These are phyloP conservation scores for Excoecaria agallocha DNA, from an alignment of 345 rosid species.

Conservation along the genomic window DNA sequence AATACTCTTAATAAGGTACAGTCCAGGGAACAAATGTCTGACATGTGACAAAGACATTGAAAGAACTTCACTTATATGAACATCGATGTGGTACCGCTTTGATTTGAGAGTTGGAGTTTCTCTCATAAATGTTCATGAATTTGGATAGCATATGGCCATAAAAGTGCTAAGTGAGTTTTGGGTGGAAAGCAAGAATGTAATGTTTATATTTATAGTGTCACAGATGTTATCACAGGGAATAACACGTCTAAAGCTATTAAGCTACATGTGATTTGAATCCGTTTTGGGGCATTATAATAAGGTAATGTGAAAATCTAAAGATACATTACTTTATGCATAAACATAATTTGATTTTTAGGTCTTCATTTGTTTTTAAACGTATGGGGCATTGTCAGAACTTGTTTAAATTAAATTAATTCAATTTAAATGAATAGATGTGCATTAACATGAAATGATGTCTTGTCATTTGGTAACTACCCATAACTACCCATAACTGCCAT, in stretches of 20 bases:
- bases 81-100: neutral
- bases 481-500: no score
- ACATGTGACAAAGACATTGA: neutral
- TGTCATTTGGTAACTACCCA: no score
- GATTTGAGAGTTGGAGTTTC: neutral
- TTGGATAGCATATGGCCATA: neutral
- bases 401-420: no score
- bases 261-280: neutral
- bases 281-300: neutral
- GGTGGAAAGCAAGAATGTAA: neutral
- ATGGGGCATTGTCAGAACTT: no score
- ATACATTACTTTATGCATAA: no score
- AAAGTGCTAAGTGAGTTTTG: neutral
- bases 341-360: no score
- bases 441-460: no score
- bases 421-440: no score
- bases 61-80: neutral
- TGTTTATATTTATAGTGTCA: conserved; percentile 2
- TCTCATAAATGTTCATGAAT: conserved; percentile 2
- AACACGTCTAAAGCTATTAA: neutral
- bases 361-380: no score
- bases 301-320: neutral
- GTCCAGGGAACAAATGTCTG: neutral
- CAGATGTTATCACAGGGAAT: conserved; percentile 1
- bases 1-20: neutral